phyloP scores from a whole-genome alignment of 2,329 filamentous ascomycete species.

The Sarocladium strictum region DNA sequence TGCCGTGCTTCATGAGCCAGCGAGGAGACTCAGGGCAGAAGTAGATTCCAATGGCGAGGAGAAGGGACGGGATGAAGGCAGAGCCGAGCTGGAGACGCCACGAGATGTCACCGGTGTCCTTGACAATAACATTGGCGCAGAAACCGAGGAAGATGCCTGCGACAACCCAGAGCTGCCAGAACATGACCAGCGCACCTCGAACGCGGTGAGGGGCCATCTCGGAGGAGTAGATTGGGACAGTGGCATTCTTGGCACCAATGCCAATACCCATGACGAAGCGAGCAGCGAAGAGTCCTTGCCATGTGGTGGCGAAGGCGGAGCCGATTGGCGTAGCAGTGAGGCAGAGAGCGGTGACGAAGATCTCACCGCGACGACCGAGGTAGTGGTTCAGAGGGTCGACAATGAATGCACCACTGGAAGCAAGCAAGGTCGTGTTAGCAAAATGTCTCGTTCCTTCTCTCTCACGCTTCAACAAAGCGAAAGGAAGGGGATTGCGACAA shows the following conservation, averaged over 20 bases:
- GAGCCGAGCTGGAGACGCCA: slow-evolving; percentile 61
- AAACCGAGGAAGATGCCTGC: slow-evolving; percentile 41
- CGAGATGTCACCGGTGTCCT: slow-evolving; percentile 41
- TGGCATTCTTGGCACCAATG: slow-evolving; percentile 59
- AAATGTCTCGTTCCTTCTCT: not conserved
- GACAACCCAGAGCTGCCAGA: slow-evolving; percentile 45
- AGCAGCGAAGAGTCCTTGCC: slow-evolving; percentile 58
- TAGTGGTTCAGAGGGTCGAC: slow-evolving; percentile 48
- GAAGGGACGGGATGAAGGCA: slow-evolving; percentile 46
- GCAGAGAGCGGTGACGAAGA: slow-evolving; percentile 51
- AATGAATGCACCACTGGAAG: slow-evolving; percentile 43
- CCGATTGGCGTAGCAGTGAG: slow-evolving; percentile 39
- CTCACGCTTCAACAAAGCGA: no score
- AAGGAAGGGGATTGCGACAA: no score
- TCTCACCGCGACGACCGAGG: slow-evolving; percentile 59
- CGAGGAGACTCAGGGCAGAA: slow-evolving; percentile 57
- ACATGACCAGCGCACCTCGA: slow-evolving; percentile 72
- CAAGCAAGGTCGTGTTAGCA: slow-evolving; percentile 38
- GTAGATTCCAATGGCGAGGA: slow-evolving; percentile 51
- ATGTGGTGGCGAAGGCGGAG: slow-evolving; percentile 51
- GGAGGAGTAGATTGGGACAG: slow-evolving; percentile 65
- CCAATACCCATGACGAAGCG: slow-evolving; percentile 63
- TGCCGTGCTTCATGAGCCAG: slow-evolving; percentile 54
- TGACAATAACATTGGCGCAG: slow-evolving; percentile 46
- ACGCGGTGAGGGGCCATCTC: slow-evolving; percentile 63